Evolutionary conservation across 306 rosid genomes (phyloP), one percentile per base, ranked within the genome.

Genomic region (Acacia crassicarpa): DNA sequence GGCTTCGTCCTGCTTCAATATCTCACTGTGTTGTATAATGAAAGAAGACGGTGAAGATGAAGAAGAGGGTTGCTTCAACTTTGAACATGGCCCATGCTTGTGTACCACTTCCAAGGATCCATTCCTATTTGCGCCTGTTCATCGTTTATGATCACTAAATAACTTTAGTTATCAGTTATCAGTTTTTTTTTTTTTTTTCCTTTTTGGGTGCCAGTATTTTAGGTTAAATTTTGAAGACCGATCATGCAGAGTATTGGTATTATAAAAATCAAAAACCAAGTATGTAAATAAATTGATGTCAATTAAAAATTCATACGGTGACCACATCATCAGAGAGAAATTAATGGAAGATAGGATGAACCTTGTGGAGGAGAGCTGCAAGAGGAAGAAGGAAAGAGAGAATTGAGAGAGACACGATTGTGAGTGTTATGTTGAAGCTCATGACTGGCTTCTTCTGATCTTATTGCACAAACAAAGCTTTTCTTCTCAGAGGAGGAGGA

Each of bases 61-160:
- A 1, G 32, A 38, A 8, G 83, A 54, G 11, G 58, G 76, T 9
- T 74, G 69, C 35, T 80, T 79, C 12, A 40, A 45, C 56, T 82
- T 75, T 12, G 90, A 82, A 80, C 94, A 91, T 45, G 94, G 90
- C 13, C 94, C 94, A 41, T 89, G 85, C 74, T 77, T 91, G 86
- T 91, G 92, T 1, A 87, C 75, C 81, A 91, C 94, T 54, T 87
- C 77, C 25, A 91, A 45, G 9, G 84, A 30, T 56, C 84, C 82
- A 77, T 85, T 83, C 23, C 30, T 74, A 0, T 51, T 17, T 51
- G 8, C 2, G 3, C 59, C 59, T 51, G 22, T 51, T 48, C 54
- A 14, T 48, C 19, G 54, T 4, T 4, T 14, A 48, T 48, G 54
- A 14, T 48, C 3, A 14, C 20, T 48, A 15, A 48, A 48, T 3